These are phyloP conservation scores for Cercospora berteroae DNA, from an alignment of 2,329 filamentous ascomycete species.

Conservation along the genomic window DNA sequence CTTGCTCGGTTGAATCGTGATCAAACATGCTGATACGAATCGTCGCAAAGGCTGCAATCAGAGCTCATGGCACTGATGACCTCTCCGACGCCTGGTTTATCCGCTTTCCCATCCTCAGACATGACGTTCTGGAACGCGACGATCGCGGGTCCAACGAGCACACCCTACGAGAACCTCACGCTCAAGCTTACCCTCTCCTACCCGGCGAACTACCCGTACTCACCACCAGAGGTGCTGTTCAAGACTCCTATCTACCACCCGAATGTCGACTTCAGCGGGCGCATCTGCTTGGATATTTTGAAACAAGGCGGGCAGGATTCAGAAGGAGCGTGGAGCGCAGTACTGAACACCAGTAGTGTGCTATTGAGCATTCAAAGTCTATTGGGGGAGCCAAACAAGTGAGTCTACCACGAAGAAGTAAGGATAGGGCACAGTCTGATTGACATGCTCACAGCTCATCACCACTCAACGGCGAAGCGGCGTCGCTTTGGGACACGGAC, in stretches of 20 bases:
- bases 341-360: constrained; percentile 94
- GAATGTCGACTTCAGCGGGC: constrained; percentile 94
- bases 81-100: constrained; percentile 86
- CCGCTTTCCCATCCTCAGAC: constrained; percentile 91
- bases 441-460: constrained; percentile 63
- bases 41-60: constrained; percentile 71
- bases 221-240: constrained; percentile 87
- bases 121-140: constrained; percentile 91
- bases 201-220: constrained; percentile 89
- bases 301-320: constrained; percentile 53
- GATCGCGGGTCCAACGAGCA: constrained; percentile 85
- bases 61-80: constrained; percentile 99
- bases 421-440: background rate
- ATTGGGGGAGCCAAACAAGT: constrained; percentile 98
- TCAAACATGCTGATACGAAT: background rate
- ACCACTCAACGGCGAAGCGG: constrained; percentile 92
- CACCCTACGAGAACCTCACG: constrained; percentile 81
- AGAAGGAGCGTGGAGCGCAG: constrained; percentile 91
- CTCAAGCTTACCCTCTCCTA: constrained; percentile 93
- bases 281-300: constrained; percentile 95
- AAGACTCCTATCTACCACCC: constrained; percentile 99
- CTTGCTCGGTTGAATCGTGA: background rate
- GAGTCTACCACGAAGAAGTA: constrained; percentile 42
- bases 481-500: constrained; percentile 92
- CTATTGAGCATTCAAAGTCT: constrained; percentile 91